phyloP scores from a whole-genome alignment of 177 flowering plant genomes.

The Vitis hybrid region DNA sequence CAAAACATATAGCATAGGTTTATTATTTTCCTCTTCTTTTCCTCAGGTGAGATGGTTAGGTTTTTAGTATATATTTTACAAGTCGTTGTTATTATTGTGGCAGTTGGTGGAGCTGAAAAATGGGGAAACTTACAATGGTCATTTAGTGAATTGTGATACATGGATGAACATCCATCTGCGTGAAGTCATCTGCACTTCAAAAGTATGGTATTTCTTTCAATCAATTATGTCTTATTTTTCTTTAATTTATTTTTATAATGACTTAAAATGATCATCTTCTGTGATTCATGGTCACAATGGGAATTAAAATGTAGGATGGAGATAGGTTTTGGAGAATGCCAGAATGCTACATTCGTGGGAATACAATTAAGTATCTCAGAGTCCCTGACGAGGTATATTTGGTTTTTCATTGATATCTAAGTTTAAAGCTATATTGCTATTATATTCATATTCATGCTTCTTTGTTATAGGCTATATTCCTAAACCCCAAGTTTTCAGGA shows the following conservation, averaged over 20 bases:
- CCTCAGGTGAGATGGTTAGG: too few species aligned
- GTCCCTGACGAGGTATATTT: constrained; percentile 73
- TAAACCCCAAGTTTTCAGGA: too few species aligned
- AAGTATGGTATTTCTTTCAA: constrained; percentile 35
- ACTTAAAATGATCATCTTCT: neutral
- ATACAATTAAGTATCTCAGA: constrained; percentile 78
- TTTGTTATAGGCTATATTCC: too few species aligned
- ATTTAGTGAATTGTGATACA: constrained; percentile 94
- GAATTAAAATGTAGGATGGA: constrained; percentile 53
- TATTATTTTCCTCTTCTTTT: too few species aligned
- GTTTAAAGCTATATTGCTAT: neutral
- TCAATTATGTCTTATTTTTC: neutral
- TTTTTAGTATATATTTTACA: too few species aligned
- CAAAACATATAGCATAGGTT: too few species aligned
- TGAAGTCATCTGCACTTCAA: constrained; percentile 96
- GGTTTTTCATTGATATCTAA: neutral
- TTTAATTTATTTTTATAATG: neutral
- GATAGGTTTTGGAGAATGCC: constrained; percentile 97
- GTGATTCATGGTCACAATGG: neutral
- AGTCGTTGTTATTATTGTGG: neutral
- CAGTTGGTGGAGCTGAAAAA: constrained; percentile 95
- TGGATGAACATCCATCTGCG: constrained; percentile 58
- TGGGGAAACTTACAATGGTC: constrained; percentile 97
- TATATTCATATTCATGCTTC: too few species aligned
- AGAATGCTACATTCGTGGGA: constrained; percentile 78